These are phyloP conservation scores for Aegilops sharonensis DNA, from an alignment of 176 grass and related monocot species.

Conservation along the genomic window DNA sequence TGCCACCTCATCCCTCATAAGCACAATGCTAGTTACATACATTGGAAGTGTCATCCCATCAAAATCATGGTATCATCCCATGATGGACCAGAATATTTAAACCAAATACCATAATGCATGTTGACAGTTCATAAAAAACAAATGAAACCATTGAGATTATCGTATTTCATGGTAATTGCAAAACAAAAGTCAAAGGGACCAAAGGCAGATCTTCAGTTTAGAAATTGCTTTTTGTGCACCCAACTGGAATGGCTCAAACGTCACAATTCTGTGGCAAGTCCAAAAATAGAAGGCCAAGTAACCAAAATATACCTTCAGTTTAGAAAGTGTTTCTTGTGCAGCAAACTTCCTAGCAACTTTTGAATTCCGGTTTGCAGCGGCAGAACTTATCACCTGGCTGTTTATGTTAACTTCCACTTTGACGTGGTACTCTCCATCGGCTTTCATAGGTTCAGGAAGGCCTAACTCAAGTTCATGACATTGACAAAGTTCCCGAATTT, in stretches of 20 bases:
- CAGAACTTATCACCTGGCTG: conserved; percentile 42
- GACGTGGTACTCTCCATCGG: conserved; percentile 38
- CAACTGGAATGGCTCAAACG: conserved; percentile 22
- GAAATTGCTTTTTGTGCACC: conserved; percentile 39
- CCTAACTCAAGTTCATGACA: conserved; percentile 47
- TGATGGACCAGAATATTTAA: background rate
- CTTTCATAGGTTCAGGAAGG: conserved; percentile 61
- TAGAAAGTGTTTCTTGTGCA: conserved; percentile 69
- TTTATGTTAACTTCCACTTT: conserved; percentile 72
- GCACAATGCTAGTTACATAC: background rate
- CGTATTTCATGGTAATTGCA: background rate
- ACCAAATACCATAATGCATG: background rate
- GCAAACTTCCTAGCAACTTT: conserved; percentile 84
- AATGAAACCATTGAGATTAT: background rate
- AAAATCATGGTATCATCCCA: conserved; percentile 16
- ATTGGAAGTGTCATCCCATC: background rate
- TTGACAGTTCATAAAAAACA: background rate
- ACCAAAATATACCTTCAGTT: conserved; percentile 69
- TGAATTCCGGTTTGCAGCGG: conserved; percentile 60
- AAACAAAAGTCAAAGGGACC: conserved; percentile 9
- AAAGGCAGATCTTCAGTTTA: conserved; percentile 40
- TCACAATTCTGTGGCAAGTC: background rate
- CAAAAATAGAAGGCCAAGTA: conserved; percentile 10
- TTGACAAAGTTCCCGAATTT: conserved; percentile 86
- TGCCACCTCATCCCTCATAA: background rate